Evolutionary conservation across 139 green algal genomes (phyloP).

Genomic region (Pleodorina starrii): DNA sequence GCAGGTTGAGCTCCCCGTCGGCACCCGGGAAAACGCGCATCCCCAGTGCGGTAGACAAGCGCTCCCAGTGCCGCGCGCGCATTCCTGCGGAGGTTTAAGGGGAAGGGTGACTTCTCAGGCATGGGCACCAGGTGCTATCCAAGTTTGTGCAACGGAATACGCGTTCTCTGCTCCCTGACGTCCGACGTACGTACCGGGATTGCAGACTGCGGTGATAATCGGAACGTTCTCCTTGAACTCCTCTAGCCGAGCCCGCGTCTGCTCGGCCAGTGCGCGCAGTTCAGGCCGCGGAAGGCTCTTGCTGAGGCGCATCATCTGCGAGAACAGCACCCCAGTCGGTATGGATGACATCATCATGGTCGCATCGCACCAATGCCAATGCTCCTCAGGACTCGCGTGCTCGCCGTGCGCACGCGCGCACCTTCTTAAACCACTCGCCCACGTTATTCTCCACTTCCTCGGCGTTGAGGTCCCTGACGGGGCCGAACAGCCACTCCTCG

Average conservation of each 20-base stretch:
- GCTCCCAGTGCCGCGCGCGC: conserved; percentile 69
- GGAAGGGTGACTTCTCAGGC: no score
- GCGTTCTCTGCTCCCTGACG: no score
- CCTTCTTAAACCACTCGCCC: conserved; percentile 63
- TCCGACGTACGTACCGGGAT: conserved; percentile 54
- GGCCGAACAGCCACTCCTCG: conserved; percentile 69
- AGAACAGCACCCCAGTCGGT: no score
- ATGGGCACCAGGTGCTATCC: no score
- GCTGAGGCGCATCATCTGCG: conserved; percentile 55
- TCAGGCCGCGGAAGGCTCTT: conserved; percentile 57
- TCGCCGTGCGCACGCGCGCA: no score
- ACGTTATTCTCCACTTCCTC: conserved; percentile 66
- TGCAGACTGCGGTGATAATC: conserved; percentile 68
- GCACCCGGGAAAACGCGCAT: conserved; percentile 33
- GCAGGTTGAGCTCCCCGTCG: conserved; percentile 47
- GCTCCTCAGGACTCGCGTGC: no score
- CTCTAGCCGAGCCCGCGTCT: conserved; percentile 62
- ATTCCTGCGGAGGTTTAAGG: conserved; percentile 57
- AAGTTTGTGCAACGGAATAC: no score
- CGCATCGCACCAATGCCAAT: not conserved
- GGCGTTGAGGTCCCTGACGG: conserved; percentile 63
- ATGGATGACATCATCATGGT: not conserved
- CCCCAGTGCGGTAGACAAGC: conserved; percentile 56
- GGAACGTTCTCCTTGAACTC: conserved; percentile 62
- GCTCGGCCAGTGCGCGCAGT: conserved; percentile 54